Percentiles rank a stretch among this genome's conserved stretches.
These are phyloP conservation scores for Acanthamoeba lenticulata DNA, from an alignment of 208 protist genomes.

Conservation along the genomic window DNA sequence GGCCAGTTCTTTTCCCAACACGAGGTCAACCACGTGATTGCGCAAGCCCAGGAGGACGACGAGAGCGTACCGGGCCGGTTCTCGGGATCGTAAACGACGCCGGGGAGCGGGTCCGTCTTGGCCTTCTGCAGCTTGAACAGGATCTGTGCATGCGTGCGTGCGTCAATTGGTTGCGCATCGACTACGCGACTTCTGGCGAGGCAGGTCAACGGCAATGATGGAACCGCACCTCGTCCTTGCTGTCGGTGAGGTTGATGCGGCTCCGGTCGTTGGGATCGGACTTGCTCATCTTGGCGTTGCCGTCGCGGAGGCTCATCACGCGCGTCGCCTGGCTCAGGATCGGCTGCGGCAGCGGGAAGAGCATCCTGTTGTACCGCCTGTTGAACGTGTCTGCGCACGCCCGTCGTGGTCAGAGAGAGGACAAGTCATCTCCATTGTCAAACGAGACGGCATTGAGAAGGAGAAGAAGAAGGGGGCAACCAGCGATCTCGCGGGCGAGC, in stretches of 20 bases:
- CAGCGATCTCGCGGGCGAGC: conserved; percentile 77
- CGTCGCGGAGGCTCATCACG: conserved; percentile 82
- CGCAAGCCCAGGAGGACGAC: neutral
- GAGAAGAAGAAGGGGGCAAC: neutral
- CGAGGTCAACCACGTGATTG: neutral
- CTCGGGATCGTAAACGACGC: neutral
- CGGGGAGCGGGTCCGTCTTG: conserved; percentile 23
- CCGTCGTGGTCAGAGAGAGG: too few relatives aligned
- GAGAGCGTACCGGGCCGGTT: neutral
- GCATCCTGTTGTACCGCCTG: conserved; percentile 65
- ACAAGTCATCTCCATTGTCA: neutral
- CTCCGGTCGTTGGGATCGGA: conserved; percentile 70
- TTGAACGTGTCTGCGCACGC: conserved; percentile 70
- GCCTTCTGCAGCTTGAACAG: conserved; percentile 51
- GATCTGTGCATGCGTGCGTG: neutral
- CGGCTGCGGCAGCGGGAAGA: conserved; percentile 69
- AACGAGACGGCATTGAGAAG: neutral
- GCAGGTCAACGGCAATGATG: neutral
- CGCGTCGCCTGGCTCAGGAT: conserved; percentile 68
- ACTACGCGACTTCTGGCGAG: too few relatives aligned
- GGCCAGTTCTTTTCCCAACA: neutral
- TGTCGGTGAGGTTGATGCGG: conserved; percentile 81
- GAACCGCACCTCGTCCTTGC: conserved; percentile 60
- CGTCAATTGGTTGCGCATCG: too few relatives aligned
- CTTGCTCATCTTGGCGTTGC: conserved; percentile 83